These are phyloP conservation scores for Saussurea involucrata DNA, from an alignment of 129 eudicot species.

Conservation along the genomic window DNA sequence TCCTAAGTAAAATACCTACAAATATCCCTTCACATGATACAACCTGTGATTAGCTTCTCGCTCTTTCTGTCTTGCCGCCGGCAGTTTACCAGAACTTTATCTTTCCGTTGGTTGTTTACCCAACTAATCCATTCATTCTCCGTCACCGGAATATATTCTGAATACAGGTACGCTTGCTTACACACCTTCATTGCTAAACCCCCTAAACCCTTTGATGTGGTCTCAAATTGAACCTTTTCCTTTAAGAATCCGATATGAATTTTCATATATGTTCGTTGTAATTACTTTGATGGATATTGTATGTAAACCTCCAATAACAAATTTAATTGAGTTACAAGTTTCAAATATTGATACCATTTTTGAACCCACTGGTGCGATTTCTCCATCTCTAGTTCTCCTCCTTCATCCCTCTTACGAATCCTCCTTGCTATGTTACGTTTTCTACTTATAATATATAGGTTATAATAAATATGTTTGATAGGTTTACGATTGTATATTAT, in stretches of 20 bases:
- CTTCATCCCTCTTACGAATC: too few species aligned
- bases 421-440: too few species aligned
- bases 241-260: neutral
- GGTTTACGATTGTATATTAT: too few species aligned
- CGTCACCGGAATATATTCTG: neutral
- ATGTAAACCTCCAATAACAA: neutral
- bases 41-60: neutral
- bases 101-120: neutral
- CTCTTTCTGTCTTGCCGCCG: conserved; percentile 6
- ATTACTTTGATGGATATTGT: neutral
- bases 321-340: neutral
- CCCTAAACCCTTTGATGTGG: neutral
- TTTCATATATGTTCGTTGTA: neutral
- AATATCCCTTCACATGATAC: neutral
- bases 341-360: neutral
- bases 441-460: too few species aligned
- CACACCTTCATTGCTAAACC: neutral
- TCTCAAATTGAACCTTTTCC: neutral
- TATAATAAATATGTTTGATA: too few species aligned
- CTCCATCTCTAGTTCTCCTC: too few species aligned
- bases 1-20: neutral
- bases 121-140: neutral
- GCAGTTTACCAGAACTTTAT: neutral
- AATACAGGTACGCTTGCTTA: neutral
- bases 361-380: too few species aligned